phyloP scores from a whole-genome alignment of 2,329 filamentous ascomycete genomes.

The Coniochaeta sp. region DNA sequence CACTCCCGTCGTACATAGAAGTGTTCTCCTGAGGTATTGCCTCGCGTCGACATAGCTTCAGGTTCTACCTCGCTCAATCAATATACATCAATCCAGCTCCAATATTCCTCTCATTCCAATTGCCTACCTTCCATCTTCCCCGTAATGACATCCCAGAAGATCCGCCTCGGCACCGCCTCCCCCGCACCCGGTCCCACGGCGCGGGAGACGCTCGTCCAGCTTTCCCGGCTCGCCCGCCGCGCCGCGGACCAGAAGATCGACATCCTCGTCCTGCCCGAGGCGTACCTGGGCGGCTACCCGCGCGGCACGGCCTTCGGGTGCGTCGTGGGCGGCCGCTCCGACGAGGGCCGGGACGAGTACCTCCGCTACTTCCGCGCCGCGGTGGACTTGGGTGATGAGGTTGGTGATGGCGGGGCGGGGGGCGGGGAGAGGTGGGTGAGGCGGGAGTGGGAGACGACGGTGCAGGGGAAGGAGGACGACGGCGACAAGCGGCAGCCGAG shows the following conservation, averaged over 20 bases:
- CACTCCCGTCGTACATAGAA: no score
- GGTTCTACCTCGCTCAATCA: no score
- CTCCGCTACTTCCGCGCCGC: slow-evolving; percentile 71
- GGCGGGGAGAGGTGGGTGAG: slow-evolving; percentile 67
- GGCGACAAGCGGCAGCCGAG: no score
- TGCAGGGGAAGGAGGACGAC: slow-evolving; percentile 32
- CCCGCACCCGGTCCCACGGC: slow-evolving; percentile 44
- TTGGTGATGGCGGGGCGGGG: slow-evolving; percentile 49
- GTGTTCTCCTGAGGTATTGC: no score
- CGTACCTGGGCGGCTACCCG: slow-evolving; percentile 87
- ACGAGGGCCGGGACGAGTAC: slow-evolving; percentile 72
- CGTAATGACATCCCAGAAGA: slow-evolving; percentile 13
- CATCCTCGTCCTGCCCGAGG: slow-evolving; percentile 84
- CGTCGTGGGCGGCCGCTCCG: slow-evolving; percentile 60
- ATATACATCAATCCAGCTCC: background rate
- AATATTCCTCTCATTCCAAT: background rate
- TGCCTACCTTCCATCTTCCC: background rate
- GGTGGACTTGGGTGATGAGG: slow-evolving; percentile 77
- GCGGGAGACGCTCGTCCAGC: slow-evolving; percentile 55
- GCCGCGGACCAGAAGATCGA: slow-evolving; percentile 53
- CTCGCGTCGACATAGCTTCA: no score
- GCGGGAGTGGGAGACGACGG: slow-evolving; percentile 44
- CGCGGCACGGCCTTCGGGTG: slow-evolving; percentile 73
- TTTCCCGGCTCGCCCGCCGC: slow-evolving; percentile 53
- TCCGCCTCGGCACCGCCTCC: slow-evolving; percentile 50